Base-by-base conservation (phyloP, 208 protist species). In the Trichomonas tenax region DNA sequence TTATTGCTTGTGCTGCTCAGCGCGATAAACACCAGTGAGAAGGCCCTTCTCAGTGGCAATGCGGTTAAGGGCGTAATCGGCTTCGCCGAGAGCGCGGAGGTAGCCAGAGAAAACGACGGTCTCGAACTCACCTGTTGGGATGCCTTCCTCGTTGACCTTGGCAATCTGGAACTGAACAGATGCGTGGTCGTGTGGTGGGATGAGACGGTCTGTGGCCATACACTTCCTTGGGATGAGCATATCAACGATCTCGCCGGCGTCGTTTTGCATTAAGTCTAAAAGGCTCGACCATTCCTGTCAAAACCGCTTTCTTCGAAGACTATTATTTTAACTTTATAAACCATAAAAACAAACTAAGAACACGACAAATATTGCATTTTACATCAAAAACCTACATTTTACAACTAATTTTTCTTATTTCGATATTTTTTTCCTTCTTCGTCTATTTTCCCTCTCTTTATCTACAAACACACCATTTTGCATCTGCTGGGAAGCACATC, bases 51-150 rank as follows among this genome's bases (percentile, higher is more conserved):
- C 82, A 15, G 82, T 89, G 17, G 82, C 82, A 31, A 89, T 89
- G 41, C 82, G 82, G 82, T 89, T 89, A 21, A 89, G 82, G 48
- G 82, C 82, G 17, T 89, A 44, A 17, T 89, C 82, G 6, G 82
- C 4, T 46, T 89, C 82, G 17, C 82, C 82, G 23, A 89, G 82
- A 46, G 34, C 36, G 82, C 82, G 82, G 36, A 89, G 15, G 41
- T 89, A 89, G 23, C 82, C 82, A 31, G 40, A 89, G 82, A 89
- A 89, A 31, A 46, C 82, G 40, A 89, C 40, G 45, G 82, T 89
- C 36, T 89, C 82, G 40, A 48, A 89, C 48, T 89, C 82, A 31
- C 82, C 82, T 89, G 82, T 89, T 89, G 82, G 82, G 40, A 89
- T 31, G 23, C 82, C 82, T n/a, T 89, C 82, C 8, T 89, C 82